Conservation (phyloP, 768 basidiomycete species). For the Lepiota brunneoincarnata region DNA sequence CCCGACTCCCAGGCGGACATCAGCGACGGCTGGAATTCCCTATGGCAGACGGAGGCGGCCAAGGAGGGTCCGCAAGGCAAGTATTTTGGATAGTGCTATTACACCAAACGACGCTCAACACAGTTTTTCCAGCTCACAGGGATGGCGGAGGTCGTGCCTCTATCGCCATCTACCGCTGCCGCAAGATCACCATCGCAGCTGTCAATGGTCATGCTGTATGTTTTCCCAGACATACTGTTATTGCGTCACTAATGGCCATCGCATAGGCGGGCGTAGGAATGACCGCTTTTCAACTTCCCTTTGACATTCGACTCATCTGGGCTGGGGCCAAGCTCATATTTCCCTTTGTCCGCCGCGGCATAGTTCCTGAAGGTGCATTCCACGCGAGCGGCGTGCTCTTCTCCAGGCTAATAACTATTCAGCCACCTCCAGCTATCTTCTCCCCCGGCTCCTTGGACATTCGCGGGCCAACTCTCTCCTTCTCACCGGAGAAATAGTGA, state of each 20-base stretch:
- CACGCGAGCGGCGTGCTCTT: neutral
- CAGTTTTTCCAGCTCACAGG: slow-evolving; percentile 36
- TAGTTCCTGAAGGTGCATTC: slow-evolving; percentile 46
- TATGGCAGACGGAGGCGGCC: slow-evolving; percentile 38
- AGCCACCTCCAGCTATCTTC: slow-evolving; percentile 38
- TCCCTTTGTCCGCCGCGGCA: slow-evolving; percentile 50
- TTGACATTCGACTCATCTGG: slow-evolving; percentile 53
- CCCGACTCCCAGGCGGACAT: slow-evolving; percentile 42
- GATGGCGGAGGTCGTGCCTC: slow-evolving; percentile 47
- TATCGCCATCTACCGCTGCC: slow-evolving; percentile 47
- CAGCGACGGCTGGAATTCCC: slow-evolving; percentile 41
- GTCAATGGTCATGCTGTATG: slow-evolving; percentile 50
- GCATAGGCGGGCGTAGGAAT: slow-evolving; percentile 46
- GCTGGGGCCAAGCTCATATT: slow-evolving; percentile 45
- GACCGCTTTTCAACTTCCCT: slow-evolving; percentile 48
- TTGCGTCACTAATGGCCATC: neutral
- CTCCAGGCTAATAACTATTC: neutral
- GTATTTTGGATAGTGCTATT: slow-evolving; percentile 10
- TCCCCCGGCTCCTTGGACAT: slow-evolving; percentile 53
- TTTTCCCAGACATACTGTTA: neutral
- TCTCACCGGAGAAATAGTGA: slow-evolving; percentile 42
- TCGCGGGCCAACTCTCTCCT: slow-evolving; percentile 51
- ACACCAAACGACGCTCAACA: neutral
- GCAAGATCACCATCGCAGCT: slow-evolving; percentile 52
- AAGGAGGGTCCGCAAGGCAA: slow-evolving; percentile 47